phyloP scores from a whole-genome alignment of 192 early-diverging fungal species.

The Borealophlyctis nickersoniae region DNA sequence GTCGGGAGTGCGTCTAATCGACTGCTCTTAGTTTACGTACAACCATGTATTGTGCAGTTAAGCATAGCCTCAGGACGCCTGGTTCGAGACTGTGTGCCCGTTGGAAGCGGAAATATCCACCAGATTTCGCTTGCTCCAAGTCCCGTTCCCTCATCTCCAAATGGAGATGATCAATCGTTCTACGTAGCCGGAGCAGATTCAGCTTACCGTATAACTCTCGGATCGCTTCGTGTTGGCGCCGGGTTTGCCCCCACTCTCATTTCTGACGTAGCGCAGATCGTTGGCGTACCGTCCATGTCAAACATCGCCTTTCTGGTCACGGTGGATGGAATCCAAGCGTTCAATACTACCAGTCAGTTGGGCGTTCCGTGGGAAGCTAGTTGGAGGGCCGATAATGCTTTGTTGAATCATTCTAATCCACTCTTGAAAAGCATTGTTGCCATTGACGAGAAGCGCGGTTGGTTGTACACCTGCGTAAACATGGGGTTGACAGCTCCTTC shows the following conservation, averaged over 20 bases:
- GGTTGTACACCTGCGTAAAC: background rate
- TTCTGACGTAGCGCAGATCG: background rate
- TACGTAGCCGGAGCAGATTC: too few species aligned
- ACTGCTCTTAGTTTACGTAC: too few species aligned
- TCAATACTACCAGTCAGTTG: background rate
- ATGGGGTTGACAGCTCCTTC: background rate
- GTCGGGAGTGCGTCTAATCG: too few species aligned
- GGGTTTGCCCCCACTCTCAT: background rate
- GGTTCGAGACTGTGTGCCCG: too few species aligned
- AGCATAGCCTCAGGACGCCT: too few species aligned
- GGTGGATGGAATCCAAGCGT: background rate
- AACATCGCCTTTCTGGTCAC: background rate
- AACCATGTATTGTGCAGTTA: too few species aligned
- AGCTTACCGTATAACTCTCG: too few species aligned
- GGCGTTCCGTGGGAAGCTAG: background rate
- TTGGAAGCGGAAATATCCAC: too few species aligned
- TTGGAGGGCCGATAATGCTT: background rate
- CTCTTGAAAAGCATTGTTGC: background rate
- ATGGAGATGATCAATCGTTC: too few species aligned
- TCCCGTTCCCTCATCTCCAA: too few species aligned
- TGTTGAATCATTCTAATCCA: background rate
- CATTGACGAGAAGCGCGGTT: background rate
- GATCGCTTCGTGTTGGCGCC: background rate
- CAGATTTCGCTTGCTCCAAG: too few species aligned
- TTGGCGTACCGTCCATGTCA: background rate